A percentile compares a stretch with the other conserved stretches of the same genome.
phyloP scores from a whole-genome alignment of 805 yeast genomes.

The Blastobotrys americana region DNA sequence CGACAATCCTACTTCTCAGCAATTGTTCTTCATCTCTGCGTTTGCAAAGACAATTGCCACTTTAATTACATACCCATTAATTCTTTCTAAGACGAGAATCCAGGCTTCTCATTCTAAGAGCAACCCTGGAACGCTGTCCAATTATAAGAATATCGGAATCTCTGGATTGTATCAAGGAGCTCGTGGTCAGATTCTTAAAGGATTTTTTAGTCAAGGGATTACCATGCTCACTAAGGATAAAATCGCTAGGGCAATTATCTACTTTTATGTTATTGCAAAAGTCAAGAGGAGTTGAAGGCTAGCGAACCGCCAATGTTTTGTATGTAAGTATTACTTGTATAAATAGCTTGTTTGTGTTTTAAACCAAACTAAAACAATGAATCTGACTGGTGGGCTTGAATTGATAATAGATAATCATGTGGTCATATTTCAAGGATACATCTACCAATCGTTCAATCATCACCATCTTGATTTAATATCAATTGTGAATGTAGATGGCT shows the following conservation, averaged over 20 bases:
- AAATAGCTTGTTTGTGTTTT: no score
- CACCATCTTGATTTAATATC: no score
- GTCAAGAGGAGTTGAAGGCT: neutral
- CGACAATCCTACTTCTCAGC: slow-evolving; percentile 29
- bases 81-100: slow-evolving; percentile 62
- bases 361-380: no score
- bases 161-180: slow-evolving; percentile 75
- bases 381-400: no score
- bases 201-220: slow-evolving; percentile 30
- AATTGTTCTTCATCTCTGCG: slow-evolving; percentile 62
- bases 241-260: slow-evolving; percentile 24
- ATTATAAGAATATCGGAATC: slow-evolving; percentile 58
- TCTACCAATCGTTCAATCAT: no score
- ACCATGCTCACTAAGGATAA: slow-evolving; percentile 35
- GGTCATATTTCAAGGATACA: no score
- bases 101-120: slow-evolving; percentile 33
- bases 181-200: slow-evolving; percentile 28
- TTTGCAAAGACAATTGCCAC: slow-evolving; percentile 61
- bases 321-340: no score
- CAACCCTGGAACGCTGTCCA: slow-evolving; percentile 25
- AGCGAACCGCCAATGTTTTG: no score
- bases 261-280: slow-evolving; percentile 14
- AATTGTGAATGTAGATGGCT: no score
- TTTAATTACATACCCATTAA: slow-evolving; percentile 66
- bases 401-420: no score